These are phyloP conservation scores for Blastomyces percursus DNA, from an alignment of 2,329 filamentous ascomycete genomes.

Conservation along the genomic window DNA sequence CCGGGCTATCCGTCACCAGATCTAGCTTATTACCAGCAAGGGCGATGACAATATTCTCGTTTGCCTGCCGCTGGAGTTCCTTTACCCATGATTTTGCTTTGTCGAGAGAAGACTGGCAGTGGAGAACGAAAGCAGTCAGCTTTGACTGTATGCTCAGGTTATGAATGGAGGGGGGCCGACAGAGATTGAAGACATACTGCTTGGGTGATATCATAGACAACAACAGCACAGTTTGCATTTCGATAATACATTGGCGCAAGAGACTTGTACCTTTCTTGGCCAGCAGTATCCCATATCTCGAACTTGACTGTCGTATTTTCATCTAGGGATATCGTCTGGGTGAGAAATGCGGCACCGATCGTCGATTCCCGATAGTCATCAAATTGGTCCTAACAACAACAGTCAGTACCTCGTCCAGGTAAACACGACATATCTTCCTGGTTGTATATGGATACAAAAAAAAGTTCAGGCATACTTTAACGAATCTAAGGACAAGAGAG, in stretches of 20 bases:
- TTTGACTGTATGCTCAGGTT: not conserved
- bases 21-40: conserved; percentile 97
- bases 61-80: conserved; percentile 94
- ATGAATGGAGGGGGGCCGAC: not conserved
- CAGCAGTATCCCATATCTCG: conserved; percentile 98
- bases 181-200: conserved; percentile 52
- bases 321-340: conserved; percentile 96
- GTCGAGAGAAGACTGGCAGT: conserved; percentile 72
- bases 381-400: conserved; percentile 72
- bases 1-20: conserved; percentile 83
- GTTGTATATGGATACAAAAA: not conserved
- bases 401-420: not conserved
- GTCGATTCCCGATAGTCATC: conserved; percentile 97
- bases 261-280: conserved; percentile 98
- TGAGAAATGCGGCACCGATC: conserved; percentile 96
- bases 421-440: not conserved
- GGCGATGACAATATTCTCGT: conserved; percentile 99
- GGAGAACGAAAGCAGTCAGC: conserved; percentile 44
- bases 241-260: conserved; percentile 99
- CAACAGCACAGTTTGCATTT: conserved; percentile 97
- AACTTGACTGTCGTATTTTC: conserved; percentile 99
- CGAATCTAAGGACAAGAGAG: conserved; percentile 93
- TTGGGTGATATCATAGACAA: conserved; percentile 99
- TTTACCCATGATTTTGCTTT: conserved; percentile 99
- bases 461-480: conserved; percentile 57